Percentiles rank a stretch among this genome's conserved stretches.
phyloP scores from a whole-genome alignment of 2,329 filamentous ascomycete species.

The Hyphodiscus sp. region DNA sequence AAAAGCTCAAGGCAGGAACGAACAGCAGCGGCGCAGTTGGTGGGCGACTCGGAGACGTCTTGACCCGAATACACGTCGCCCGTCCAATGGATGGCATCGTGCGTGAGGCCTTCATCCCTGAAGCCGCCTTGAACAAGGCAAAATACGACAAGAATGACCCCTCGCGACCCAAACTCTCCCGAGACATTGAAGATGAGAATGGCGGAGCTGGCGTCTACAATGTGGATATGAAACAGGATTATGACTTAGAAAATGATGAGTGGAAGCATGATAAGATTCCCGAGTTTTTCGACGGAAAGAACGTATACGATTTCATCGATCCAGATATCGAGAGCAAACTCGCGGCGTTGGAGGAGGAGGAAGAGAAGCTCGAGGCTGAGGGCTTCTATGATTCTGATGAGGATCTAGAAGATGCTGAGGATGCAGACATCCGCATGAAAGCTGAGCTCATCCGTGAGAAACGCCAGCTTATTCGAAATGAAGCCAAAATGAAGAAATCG shows the following conservation, averaged over 20 bases:
- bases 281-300: conserved; percentile 90
- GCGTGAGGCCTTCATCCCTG: conserved; percentile 81
- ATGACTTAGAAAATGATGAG: conserved; percentile 76
- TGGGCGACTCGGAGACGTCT: conserved; percentile 79
- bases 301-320: conserved; percentile 95
- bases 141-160: conserved; percentile 91
- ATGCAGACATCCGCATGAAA: conserved; percentile 82
- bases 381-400: conserved; percentile 88
- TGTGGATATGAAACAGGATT: conserved; percentile 84
- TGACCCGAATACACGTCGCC: conserved; percentile 95
- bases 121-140: conserved; percentile 70
- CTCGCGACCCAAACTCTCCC: conserved; percentile 71
- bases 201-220: conserved; percentile 96
- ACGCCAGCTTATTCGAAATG: conserved; percentile 85
- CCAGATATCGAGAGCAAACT: conserved; percentile 95
- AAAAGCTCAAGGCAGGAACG: conserved; percentile 92
- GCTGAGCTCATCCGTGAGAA: conserved; percentile 95
- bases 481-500: conserved; percentile 88
- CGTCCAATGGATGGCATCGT: conserved; percentile 75
- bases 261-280: conserved; percentile 98
- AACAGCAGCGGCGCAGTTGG: conserved; percentile 68
- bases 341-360: conserved; percentile 86
- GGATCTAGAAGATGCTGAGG: conserved; percentile 77
- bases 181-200: conserved; percentile 84
- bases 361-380: conserved; percentile 84